Evolutionary conservation across 1,139 yeast species (phyloP), one percentile per base, ranked within the genome.

Genomic region (Taphrina wiesneri): DNA sequence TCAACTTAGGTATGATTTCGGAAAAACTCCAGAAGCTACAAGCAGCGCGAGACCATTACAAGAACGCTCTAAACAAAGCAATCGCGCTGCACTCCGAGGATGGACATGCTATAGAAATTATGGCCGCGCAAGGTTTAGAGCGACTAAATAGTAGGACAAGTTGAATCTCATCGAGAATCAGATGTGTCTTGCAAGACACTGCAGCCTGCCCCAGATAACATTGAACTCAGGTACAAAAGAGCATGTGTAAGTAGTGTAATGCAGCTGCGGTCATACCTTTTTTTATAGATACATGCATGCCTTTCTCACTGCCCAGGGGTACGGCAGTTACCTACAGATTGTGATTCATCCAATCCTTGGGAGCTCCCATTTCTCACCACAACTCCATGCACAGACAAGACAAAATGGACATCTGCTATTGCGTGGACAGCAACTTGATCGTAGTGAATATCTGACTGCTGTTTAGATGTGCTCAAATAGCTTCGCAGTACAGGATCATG

Each of bases 1-100:
- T 51, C 57, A 60, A 60, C 28, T 52, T 60, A 1, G 64, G 64
- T 26, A 52, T 52, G 51, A 60, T 60, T 21, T 19, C 51, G 6
- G 64, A 60, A 25, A 41, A 49, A 30, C n/a, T 21, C 25, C 32
- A 25, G 46, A 25, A 36, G 47, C 15, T 36, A 11, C 56, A 47
- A 23, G 63, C 47, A 15, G 63, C 63, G 6, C 30, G 28, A 23
- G 36, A 25, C 17, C 26, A 26, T 15, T 59, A 59, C 30, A 19
- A 21, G 3, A 36, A 39, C 9, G 63, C 53, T 4, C 15, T 39
- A 7, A n/a, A 34, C 6, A 19, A 23, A 23, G 46, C 56, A 11
- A 32, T 39, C n/a, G n/a, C 34, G 7, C 32, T 60, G n/a, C 36
- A 32, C 4, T 25, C 46, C 15, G 30, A 7, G 11, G 64, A 41